Evolutionary conservation across 306 rosid species (phyloP), one percentile per base, ranked within the genome.

Genomic region (Inga oerstediana): DNA sequence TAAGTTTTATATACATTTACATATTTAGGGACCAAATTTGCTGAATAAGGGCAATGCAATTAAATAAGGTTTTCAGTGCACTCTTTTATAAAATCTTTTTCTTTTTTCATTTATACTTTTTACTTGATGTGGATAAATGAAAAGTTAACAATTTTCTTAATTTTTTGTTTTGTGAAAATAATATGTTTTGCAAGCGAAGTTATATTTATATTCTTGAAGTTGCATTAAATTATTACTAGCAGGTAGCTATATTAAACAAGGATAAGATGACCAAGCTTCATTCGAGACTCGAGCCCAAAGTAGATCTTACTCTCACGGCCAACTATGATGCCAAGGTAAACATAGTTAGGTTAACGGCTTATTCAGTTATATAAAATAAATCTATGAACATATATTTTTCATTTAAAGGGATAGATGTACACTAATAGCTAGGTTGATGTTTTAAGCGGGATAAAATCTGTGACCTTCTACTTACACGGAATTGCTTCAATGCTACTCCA

Each of bases 261-360:
- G 81, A 87, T 46, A 90, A 91, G 81, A 65, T 85, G 13, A 72
- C 14, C 81, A 88, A 84, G 89, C 91, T 93, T 87, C 88, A 71
- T 20, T 3, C 46, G 61, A 56, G 15, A 62, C 84, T 27, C 41
- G 19, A 64, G 15, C 10, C n/a, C 82, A 69, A 73, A 19, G 79
- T 51, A 72, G 59, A 61, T 37, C 70, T 86, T 71, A 20, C 80
- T 56, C 79, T 87, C 71, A 86, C 89, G 32, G 72, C 84, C 69
- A 73, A 74, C 58, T 52, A 71, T 61, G n/a, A 85, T 64, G 80
- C 86, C 37, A 82, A 92, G 88, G 94, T 89, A 22, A 46, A 22
- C 22, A 20, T 58, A 2, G 22, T 58, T 58, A 2, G 9, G 19
- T 54, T 4, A 54, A 54, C 19, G 19, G 20, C 19, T 49, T 15